A percentile compares a stretch with the other conserved stretches of the same genome.
phyloP scores from a whole-genome alignment of 1,139 yeast species.

The Meyerozyma elateridarum region DNA sequence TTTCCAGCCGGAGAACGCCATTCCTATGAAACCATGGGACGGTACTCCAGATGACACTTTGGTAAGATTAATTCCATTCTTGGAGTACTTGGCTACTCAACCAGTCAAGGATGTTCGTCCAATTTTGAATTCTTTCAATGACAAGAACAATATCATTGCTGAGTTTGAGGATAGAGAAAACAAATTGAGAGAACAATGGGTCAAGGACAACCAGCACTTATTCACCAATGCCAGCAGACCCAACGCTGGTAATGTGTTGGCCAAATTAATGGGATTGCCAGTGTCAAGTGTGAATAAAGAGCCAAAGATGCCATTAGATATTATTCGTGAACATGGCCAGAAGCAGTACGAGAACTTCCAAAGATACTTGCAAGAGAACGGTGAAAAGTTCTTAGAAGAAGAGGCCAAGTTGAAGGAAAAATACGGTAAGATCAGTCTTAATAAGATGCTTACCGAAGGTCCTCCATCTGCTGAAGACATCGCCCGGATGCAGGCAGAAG shows the following conservation, averaged over 20 bases:
- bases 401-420: conserved; percentile 76
- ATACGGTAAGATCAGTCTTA: conserved; percentile 75
- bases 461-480: conserved; percentile 83
- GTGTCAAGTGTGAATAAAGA: conserved; percentile 44
- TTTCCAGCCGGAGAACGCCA: conserved; percentile 89
- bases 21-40: conserved; percentile 79
- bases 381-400: conserved; percentile 78
- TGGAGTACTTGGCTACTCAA: conserved; percentile 92
- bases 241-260: conserved; percentile 48
- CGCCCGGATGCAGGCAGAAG: conserved; percentile 58
- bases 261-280: conserved; percentile 60
- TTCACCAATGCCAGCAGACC: conserved; percentile 31
- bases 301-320: conserved; percentile 86
- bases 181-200: conserved; percentile 62
- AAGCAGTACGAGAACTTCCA: conserved; percentile 82
- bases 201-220: conserved; percentile 57
- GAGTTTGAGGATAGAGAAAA: conserved; percentile 80
- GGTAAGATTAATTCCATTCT: conserved; percentile 79
- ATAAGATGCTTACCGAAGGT: conserved; percentile 80
- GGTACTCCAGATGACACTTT: conserved; percentile 80
- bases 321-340: conserved; percentile 90
- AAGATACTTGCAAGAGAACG: conserved; percentile 81
- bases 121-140: conserved; percentile 64
- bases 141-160: conserved; percentile 55
- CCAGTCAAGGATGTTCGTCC: conserved; percentile 90